Conservation (phyloP, 495 filamentous ascomycete species). For the Aspergillus conjunctus region DNA sequence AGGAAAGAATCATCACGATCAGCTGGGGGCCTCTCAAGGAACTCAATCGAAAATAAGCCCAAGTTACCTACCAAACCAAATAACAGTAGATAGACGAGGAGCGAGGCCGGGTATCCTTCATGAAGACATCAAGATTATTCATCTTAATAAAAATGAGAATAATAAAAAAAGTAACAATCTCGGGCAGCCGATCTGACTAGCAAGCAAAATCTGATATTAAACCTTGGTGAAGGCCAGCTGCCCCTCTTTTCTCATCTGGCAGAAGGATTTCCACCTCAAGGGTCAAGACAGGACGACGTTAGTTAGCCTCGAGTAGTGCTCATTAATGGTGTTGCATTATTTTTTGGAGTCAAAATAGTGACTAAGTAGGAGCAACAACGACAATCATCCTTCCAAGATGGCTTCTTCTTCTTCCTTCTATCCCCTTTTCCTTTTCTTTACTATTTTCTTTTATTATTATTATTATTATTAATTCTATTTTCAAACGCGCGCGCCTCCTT, state of each 20-base stretch:
- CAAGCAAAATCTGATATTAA: slow-evolving; percentile 5
- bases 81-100: not conserved
- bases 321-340: not conserved
- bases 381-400: slow-evolving; percentile 2
- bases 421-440: slow-evolving; percentile 4
- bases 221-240: slow-evolving; percentile 1
- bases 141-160: not conserved
- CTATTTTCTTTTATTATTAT: slow-evolving; percentile 11
- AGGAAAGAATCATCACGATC: not conserved
- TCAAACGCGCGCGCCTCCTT: slow-evolving; percentile 22
- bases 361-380: not conserved
- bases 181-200: not conserved
- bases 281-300: not conserved
- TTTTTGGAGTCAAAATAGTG: not conserved
- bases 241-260: slow-evolving; percentile 4
- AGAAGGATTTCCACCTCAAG: slow-evolving; percentile 4
- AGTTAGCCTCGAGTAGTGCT: not conserved
- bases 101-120: not conserved
- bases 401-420: not conserved
- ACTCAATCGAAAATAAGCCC: not conserved
- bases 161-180: not conserved
- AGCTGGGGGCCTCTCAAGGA: not conserved
- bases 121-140: not conserved
- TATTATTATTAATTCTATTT: slow-evolving; percentile 6
- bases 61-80: not conserved